Base-by-base conservation (phyloP, 805 yeast species). In the Lachancea lanzarotensis region DNA sequence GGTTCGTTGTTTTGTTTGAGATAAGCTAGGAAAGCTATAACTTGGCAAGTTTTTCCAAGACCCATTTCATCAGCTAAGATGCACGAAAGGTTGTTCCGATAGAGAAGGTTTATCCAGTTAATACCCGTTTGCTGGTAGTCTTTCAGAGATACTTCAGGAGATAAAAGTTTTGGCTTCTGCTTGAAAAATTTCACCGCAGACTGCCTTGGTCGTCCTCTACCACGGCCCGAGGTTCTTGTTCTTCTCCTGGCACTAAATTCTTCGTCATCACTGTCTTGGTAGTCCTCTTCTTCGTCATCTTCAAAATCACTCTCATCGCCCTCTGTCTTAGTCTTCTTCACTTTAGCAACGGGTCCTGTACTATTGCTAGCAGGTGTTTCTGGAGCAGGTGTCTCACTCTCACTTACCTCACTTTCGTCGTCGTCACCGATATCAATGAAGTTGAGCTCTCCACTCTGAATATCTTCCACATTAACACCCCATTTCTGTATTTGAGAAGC, bases 1-100 rank as follows among this genome's bases (percentile, higher is more conserved):
- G 63, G 60, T 39, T 71, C 69, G 6, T 67, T 62, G 25, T 65
- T 66, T 53, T 85, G 82, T 59, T 87, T 87, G 56, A 93, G 72
- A 58, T 84, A 81, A 1, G 98, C 89, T 59, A 93, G 68, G 60
- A 93, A 93, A 7, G 97, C 76, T 66, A 93, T 91, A 27, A 93
- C 96, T 67, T 93, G 98, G 62, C 95, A 84, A 0, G 98, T 93
- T 62, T 93, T 93, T 48, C 99, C 99, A 40, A 93, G 71, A 4
- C 95, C 99, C 99, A 93, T 93, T 63, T 93, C 99, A 68, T 93
- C 99, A 0, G 98, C 99, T 40, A 93, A 70, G 45, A 93, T 93
- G 67, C 98, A 90, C 6, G 96, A 88, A 45, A 93, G 71, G 15
- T 79, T 74, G 58, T 84, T 79, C 47, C 78, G 79, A 62, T 91